These are phyloP conservation scores for Kalmusia sp. DNA, from an alignment of 2,329 filamentous ascomycete genomes.

Conservation along the genomic window DNA sequence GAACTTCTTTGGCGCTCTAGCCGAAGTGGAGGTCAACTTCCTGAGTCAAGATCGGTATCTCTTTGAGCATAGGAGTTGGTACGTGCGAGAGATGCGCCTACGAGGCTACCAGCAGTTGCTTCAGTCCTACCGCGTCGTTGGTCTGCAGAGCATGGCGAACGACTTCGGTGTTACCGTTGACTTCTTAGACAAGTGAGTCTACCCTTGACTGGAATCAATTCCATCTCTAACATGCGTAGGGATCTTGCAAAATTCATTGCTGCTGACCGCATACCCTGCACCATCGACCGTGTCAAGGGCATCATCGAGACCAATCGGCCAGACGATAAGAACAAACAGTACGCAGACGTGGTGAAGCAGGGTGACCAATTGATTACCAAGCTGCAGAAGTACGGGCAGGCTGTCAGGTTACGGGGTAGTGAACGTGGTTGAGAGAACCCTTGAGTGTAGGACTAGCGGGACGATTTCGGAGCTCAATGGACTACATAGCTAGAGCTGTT, in stretches of 20 bases:
- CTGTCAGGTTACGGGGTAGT: slow-evolving; percentile 90
- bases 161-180: slow-evolving; percentile 98
- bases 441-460: slow-evolving; percentile 2
- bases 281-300: slow-evolving; percentile 94
- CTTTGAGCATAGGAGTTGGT: slow-evolving; percentile 95
- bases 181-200: slow-evolving; percentile 85
- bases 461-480: slow-evolving; percentile 22
- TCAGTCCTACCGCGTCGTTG: slow-evolving; percentile 96
- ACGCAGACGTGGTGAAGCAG: slow-evolving; percentile 96
- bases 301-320: slow-evolving; percentile 98
- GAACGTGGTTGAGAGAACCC: slow-evolving; percentile 72
- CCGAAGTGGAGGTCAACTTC: slow-evolving; percentile 91
- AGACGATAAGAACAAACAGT: slow-evolving; percentile 99
- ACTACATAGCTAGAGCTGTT: slow-evolving; percentile 26
- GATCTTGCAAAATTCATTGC: slow-evolving; percentile 98
- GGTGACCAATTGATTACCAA: slow-evolving; percentile 98
- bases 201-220: not conserved
- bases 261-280: slow-evolving; percentile 91
- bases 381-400: slow-evolving; percentile 98
- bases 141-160: slow-evolving; percentile 94
- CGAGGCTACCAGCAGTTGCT: slow-evolving; percentile 96
- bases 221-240: slow-evolving; percentile 54
- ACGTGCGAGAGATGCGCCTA: slow-evolving; percentile 96
- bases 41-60: slow-evolving; percentile 93
- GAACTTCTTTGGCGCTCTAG: slow-evolving; percentile 89